Evolutionary conservation across 352 stramenopile genomes (phyloP), one percentile per base, ranked within the genome.

Genomic region (Phytophthora idaei): DNA sequence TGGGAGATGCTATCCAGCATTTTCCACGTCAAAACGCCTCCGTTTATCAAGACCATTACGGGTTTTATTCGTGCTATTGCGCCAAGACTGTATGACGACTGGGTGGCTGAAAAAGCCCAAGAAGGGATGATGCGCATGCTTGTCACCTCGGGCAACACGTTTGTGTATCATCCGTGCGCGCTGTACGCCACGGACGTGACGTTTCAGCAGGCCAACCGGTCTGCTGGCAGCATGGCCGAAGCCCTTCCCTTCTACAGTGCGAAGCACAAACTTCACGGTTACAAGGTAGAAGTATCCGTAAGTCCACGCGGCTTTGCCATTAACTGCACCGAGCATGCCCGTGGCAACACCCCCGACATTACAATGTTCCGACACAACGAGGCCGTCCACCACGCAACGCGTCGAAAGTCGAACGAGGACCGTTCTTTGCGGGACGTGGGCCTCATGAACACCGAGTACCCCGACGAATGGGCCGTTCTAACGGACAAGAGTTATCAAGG

Each of bases 161-260:
- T 60, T 6, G 3, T 11, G 15, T 37, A 60, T 10, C 53, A 60
- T 6, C 41, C 54, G 41, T 51, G 25, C 11, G 53, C 39, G 27
- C 44, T 60, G 27, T 60, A 51, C 41, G 39, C 41, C 12, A 46
- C 39, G 39, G 39, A 60, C 27, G 53, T 60, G 15, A 60, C 53
- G 39, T 51, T 60, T 21, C 53, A 60, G 15, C 53, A 60, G 54
- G 42, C 41, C 3, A 61, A 53, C 21, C 32, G 42, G 9, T 17
- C 54, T 1, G 28, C 15, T n/a, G 53, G 41, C 9, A 44, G 42
- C 27, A 60, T 60, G 41, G 37, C 39, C 3, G 39, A 21, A 51
- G 12, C 12, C 39, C n/a, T 61, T 45, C 41, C 54, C 0, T 50
- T 25, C 25, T 58, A 51, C 41, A 14, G 11, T 25, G 11, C 39